These are phyloP conservation scores for Neurospora sp. DNA, from an alignment of 495 filamentous ascomycete genomes.

Conservation along the genomic window DNA sequence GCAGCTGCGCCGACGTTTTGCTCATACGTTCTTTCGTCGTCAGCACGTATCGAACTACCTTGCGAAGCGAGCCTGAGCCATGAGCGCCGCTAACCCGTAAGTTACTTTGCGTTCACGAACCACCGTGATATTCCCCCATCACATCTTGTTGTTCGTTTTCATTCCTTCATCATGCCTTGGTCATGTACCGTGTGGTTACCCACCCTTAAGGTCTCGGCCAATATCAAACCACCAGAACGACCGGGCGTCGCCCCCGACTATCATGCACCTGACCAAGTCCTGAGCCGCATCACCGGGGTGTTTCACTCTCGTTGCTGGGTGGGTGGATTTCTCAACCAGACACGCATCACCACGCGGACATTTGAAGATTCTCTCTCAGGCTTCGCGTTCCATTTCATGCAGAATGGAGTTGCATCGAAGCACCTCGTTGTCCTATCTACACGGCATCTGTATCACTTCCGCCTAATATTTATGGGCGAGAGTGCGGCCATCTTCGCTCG, in stretches of 20 bases:
- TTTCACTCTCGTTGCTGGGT: background rate
- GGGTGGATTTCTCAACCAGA: background rate
- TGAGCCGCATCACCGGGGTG: background rate
- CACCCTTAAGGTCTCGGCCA: background rate
- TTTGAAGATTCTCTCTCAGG: background rate
- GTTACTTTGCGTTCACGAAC: background rate
- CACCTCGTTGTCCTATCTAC: background rate
- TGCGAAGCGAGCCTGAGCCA: background rate
- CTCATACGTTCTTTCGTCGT: background rate
- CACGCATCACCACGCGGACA: background rate
- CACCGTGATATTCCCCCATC: background rate
- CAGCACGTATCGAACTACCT: background rate
- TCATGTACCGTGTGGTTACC: background rate
- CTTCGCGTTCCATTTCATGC: background rate
- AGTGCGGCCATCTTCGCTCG: background rate
- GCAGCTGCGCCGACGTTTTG: background rate
- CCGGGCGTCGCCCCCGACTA: background rate
- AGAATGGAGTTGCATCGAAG: background rate
- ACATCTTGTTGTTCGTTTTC: background rate
- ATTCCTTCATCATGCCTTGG: background rate
- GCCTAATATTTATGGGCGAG: background rate
- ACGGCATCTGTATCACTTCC: background rate
- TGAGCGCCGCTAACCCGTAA: background rate
- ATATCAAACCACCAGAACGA: background rate
- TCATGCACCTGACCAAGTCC: background rate